Conservation (phyloP, 2,329 filamentous ascomycete genomes). For the Aureobasidium leucospermi region DNA sequence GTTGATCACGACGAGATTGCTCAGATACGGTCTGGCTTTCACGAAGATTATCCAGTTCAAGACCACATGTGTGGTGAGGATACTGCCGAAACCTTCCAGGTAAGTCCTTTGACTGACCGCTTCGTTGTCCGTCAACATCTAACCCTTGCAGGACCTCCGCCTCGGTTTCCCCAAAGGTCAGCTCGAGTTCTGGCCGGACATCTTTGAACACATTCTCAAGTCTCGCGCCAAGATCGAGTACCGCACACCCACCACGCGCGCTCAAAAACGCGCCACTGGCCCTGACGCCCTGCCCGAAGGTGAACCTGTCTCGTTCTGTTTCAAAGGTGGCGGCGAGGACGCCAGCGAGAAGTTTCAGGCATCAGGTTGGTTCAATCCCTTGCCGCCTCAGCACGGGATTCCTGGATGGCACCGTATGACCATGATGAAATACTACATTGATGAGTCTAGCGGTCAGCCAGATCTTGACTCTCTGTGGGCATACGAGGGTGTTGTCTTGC, state of each 20-base stretch:
- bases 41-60: constrained; percentile 16
- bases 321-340: constrained; percentile 34
- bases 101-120: constrained; percentile 15
- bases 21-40: constrained; percentile 20
- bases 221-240: constrained; percentile 24
- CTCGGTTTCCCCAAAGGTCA: constrained; percentile 26
- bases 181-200: constrained; percentile 28
- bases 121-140: neutral
- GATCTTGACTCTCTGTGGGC: constrained; percentile 36
- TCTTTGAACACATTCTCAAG: constrained; percentile 35
- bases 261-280: constrained; percentile 20
- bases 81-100: constrained; percentile 24
- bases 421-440: constrained; percentile 46
- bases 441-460: constrained; percentile 14
- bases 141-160: constrained; percentile 24
- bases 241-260: constrained; percentile 23
- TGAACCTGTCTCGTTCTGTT: constrained; percentile 23
- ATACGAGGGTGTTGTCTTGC: constrained; percentile 43
- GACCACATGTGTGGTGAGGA: constrained; percentile 30
- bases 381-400: constrained; percentile 42
- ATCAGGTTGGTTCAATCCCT: constrained; percentile 43
- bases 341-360: constrained; percentile 26
- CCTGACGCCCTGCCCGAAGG: neutral
- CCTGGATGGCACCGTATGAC: constrained; percentile 48
- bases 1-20: constrained; percentile 27